phyloP scores from a whole-genome alignment of 495 filamentous ascomycete genomes.

The Aspergillus affinis region DNA sequence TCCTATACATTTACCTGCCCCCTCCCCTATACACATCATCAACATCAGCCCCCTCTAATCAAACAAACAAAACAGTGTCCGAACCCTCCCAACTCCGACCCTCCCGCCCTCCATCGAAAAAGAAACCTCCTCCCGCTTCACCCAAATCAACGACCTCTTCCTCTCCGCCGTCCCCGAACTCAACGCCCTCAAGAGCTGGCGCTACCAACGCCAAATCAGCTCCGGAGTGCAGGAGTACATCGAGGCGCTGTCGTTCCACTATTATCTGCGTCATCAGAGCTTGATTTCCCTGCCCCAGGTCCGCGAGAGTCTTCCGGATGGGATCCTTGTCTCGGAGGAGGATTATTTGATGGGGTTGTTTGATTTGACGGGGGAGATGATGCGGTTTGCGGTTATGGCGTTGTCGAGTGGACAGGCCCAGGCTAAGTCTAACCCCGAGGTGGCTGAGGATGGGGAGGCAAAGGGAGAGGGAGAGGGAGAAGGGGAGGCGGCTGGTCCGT shows the following conservation, averaged over 20 bases:
- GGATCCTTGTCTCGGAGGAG: slow-evolving; percentile 66
- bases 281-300: slow-evolving; percentile 68
- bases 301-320: slow-evolving; percentile 43
- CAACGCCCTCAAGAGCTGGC: slow-evolving; percentile 73
- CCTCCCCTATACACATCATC: neutral
- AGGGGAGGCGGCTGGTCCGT: slow-evolving; percentile 14
- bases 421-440: slow-evolving; percentile 17
- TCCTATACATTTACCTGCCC: slow-evolving; percentile 5
- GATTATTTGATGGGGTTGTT: slow-evolving; percentile 93
- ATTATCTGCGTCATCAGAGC: slow-evolving; percentile 78
- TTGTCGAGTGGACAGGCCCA: slow-evolving; percentile 30
- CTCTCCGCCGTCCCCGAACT: slow-evolving; percentile 67
- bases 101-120: slow-evolving; percentile 64
- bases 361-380: slow-evolving; percentile 90
- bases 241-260: slow-evolving; percentile 80
- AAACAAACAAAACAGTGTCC: slow-evolving; percentile 44
- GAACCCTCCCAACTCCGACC: slow-evolving; percentile 60
- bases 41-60: neutral
- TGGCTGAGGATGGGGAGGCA: neutral
- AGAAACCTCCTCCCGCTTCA: slow-evolving; percentile 61
- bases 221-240: slow-evolving; percentile 87
- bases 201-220: slow-evolving; percentile 76
- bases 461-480: slow-evolving; percentile 11
- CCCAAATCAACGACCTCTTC: slow-evolving; percentile 69
- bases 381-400: slow-evolving; percentile 87